Conservation (phyloP, 257 asterid species). For the Solanum dulcamara region DNA sequence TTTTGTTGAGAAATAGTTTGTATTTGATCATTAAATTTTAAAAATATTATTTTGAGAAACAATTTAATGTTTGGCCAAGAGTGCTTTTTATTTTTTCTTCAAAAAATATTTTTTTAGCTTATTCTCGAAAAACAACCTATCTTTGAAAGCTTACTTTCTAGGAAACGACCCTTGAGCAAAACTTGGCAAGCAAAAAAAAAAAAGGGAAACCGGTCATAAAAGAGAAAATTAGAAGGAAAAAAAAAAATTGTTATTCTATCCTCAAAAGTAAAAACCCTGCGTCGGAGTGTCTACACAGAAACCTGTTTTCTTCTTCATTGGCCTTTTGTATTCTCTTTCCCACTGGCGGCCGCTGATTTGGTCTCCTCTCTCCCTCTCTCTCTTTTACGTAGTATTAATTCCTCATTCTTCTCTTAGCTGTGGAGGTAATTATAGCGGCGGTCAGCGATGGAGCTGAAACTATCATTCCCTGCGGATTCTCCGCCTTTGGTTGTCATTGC, state of each 20-base stretch:
- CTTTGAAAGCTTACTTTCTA: no score
- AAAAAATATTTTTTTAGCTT: no score
- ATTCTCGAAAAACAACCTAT: no score
- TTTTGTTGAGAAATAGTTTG: neutral
- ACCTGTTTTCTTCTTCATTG: neutral
- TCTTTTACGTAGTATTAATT: neutral
- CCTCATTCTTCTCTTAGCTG: neutral
- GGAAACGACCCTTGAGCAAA: neutral
- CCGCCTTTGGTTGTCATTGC: slow-evolving; percentile 67
- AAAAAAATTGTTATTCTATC: neutral
- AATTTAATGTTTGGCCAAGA: neutral
- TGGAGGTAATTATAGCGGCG: neutral
- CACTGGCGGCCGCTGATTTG: neutral
- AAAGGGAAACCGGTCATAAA: neutral
- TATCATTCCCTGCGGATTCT: slow-evolving; percentile 36
- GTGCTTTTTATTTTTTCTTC: neutral
- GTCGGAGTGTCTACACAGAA: neutral
- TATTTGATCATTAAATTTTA: no score
- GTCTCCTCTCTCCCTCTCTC: neutral
- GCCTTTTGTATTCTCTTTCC: neutral
- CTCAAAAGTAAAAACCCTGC: neutral
- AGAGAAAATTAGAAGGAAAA: neutral
- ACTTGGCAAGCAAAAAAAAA: neutral
- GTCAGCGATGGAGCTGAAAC: slow-evolving; percentile 33
- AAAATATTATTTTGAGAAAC: neutral